Conservation (phyloP, 768 basidiomycete genomes). For the Leucogyrophana mollusca region DNA sequence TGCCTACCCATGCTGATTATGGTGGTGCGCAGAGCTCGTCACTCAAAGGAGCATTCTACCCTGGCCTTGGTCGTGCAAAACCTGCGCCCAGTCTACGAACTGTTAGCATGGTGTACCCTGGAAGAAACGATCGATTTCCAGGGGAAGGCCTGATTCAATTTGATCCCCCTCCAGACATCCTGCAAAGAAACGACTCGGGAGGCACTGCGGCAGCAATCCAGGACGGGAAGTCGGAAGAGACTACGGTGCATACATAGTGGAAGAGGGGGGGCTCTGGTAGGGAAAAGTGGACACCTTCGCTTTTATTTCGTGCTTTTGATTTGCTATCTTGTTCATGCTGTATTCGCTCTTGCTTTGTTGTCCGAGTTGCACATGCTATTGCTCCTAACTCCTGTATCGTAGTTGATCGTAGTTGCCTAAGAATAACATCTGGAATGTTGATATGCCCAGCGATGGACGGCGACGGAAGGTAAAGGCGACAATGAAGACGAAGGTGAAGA, state of each 20-base stretch:
- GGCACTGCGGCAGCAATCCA: not conserved
- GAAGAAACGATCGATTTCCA: conserved; percentile 1
- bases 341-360: not conserved
- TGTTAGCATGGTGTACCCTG: conserved; percentile 9
- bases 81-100: conserved; percentile 2
- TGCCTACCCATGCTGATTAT: too few species aligned
- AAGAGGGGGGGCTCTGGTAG: not conserved
- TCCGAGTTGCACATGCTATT: conserved; percentile 2
- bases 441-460: not conserved
- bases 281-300: not conserved
- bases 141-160: conserved; percentile 19
- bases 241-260: not conserved
- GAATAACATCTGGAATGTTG: conserved; percentile 7
- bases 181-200: not conserved
- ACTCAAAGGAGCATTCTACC: conserved; percentile 4
- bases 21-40: conserved; percentile 12
- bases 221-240: conserved; percentile 1
- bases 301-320: conserved; percentile 4
- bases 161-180: conserved; percentile 1
- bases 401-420: not conserved
- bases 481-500: too few species aligned
- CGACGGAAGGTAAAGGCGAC: too few species aligned
- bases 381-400: conserved; percentile 8
- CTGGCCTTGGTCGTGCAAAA: conserved; percentile 3
- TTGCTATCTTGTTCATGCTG: not conserved